Percentiles rank a stretch among this genome's conserved stretches.
Evolutionary conservation across 176 grass and related monocot species (phyloP).

Genomic region (Oryza longistaminata): DNA sequence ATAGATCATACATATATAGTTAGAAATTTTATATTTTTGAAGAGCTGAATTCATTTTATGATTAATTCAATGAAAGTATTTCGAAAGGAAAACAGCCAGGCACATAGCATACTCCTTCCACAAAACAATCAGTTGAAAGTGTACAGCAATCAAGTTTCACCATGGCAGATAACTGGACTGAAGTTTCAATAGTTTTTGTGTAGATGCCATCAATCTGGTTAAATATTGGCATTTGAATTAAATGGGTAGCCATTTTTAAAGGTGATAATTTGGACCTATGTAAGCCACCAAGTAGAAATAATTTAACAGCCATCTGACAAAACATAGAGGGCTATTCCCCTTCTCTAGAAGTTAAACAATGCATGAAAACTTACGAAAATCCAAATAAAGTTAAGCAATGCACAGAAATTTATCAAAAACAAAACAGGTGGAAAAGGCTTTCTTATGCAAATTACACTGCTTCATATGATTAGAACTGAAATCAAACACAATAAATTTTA

Average conservation of each 20-base stretch:
- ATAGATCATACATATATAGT: background rate
- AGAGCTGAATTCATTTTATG: background rate
- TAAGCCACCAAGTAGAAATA: background rate
- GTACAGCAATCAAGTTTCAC: background rate
- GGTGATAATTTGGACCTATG: background rate
- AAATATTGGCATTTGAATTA: slow-evolving; percentile 11
- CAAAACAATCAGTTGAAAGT: background rate
- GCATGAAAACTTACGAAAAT: background rate
- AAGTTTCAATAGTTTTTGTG: background rate
- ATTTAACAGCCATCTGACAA: background rate
- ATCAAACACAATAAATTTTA: background rate
- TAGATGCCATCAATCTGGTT: slow-evolving; percentile 7
- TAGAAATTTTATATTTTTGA: background rate
- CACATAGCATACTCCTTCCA: background rate
- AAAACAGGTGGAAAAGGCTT: background rate
- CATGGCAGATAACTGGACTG: background rate
- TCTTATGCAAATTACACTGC: background rate
- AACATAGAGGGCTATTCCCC: slow-evolving; percentile 1
- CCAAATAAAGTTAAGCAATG: background rate
- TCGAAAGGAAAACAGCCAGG: background rate
- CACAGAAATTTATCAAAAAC: background rate
- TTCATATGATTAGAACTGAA: slow-evolving; percentile 15
- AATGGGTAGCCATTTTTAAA: background rate
- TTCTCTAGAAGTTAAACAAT: background rate
- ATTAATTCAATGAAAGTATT: slow-evolving; percentile 1